Base-by-base conservation (phyloP, 139 green algal species). In the Edaphochlamys debaryana region DNA sequence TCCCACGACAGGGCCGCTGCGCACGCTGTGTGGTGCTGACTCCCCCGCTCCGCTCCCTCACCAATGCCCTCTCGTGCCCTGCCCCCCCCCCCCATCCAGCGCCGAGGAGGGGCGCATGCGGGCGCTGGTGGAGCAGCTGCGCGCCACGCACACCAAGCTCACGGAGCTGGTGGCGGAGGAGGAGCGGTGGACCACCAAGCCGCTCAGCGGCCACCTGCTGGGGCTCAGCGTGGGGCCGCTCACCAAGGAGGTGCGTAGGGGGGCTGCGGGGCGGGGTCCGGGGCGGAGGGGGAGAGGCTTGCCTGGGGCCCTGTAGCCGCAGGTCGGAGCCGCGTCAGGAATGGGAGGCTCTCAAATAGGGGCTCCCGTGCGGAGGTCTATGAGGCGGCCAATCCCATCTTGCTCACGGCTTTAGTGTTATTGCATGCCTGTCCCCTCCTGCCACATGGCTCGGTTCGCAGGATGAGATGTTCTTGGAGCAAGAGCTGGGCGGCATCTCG, bases 71-170 rank as follows among this genome's bases (percentile, higher is more conserved):
- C n/a, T n/a, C n/a, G n/a, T n/a, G n/a, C n/a, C n/a, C 45, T 72
- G 29, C 17, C 54, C 79, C 45, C 30, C 15, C 29, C 9, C 42
- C 34, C 2, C 36, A 1, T 15, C 0, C 69, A 86, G 79, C 5
- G 30, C 68, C 3, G 79, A 86, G 79, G 48, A 86, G 69, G 41
- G 25, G 29, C 79, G 64, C 56, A 69, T 87, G 82, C 70, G 78
- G 7, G 45, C 37, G n/a, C 67, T 81, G 50, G 72, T 87, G 72
- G 36, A 69, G 34, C 38, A 56, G 37, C 71, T 87, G 48, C 72
- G 52, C 8, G 48, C 48, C 72, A 76, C 45, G 29, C 56, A 79
- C 62, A 29, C 82, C 38, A 56, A 63, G 36, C 82, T 87, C 23
- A 54, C 37, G 27, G 82, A 79, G 41, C 67, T 82, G 58, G 15